These are phyloP conservation scores for Phytophthora nicotianae DNA, from an alignment of 352 stramenopile genomes.

Conservation along the genomic window DNA sequence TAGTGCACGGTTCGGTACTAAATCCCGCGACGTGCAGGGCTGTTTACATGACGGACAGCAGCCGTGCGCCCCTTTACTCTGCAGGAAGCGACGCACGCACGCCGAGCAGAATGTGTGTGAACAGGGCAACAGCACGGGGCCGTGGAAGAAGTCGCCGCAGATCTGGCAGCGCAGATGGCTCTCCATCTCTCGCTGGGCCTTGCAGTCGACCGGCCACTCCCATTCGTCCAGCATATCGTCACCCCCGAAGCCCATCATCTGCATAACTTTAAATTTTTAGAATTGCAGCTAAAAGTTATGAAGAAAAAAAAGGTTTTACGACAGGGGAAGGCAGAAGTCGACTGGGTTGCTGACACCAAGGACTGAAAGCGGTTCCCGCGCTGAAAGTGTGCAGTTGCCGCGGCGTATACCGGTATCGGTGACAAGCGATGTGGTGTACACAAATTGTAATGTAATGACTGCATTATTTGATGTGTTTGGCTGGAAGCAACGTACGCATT, in stretches of 20 bases:
- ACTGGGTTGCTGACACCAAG: background rate
- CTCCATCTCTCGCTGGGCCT: constrained; percentile 74
- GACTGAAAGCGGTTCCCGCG: constrained; percentile 2
- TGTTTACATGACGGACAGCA: constrained; percentile 86
- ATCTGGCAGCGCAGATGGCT: constrained; percentile 79
- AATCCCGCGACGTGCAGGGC: constrained; percentile 54
- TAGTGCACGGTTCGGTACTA: constrained; percentile 75
- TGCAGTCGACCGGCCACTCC: constrained; percentile 69
- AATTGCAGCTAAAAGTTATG: background rate
- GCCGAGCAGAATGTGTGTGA: constrained; percentile 87
- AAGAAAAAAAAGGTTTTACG: background rate
- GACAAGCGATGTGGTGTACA: constrained; percentile 12
- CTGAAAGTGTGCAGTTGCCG: constrained; percentile 9
- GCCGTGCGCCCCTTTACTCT: constrained; percentile 66
- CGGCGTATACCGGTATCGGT: constrained; percentile 8
- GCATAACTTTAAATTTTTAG: constrained; percentile 1
- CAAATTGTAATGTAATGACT: constrained; percentile 8
- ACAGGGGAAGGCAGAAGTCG: constrained; percentile 1
- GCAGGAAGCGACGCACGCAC: constrained; percentile 81
- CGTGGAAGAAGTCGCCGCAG: constrained; percentile 86
- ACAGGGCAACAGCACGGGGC: constrained; percentile 76
- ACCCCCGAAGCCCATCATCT: constrained; percentile 22
- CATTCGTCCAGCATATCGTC: constrained; percentile 65
- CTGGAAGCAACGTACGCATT: constrained; percentile 8
- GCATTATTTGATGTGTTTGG: constrained; percentile 1